Base-by-base conservation (phyloP, 2,329 filamentous ascomycete species). In the Penicillium sumatraense region DNA sequence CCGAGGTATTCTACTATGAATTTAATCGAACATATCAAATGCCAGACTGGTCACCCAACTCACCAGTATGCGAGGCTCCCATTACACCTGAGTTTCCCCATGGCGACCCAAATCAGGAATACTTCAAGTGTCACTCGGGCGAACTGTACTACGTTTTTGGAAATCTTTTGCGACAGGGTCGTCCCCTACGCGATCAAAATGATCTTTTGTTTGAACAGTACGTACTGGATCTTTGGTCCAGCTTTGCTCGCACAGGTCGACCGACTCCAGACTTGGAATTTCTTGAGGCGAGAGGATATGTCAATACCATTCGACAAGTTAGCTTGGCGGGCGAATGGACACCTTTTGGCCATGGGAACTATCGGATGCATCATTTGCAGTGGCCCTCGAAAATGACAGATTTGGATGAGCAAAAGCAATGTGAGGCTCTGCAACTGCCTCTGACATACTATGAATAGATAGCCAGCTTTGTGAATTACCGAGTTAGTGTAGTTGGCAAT, bases 1-100 rank as follows among this genome's bases (percentile, higher is more conserved):
- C 75, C 24, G 69, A 74, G 5, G 73, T 83, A 0, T 86, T 82
- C 66, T 86, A 80, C 66, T 87, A 87, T 69, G 81, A 86, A 65
- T 82, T 86, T 61, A 81, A 85, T 56, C 79, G 84, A 41, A 81
- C 80, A 0, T 67, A 67, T 24, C 63, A 67, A 31, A 83, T 82
- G 61, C 76, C 78, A 53, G 80, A 78, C 1, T 79, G 79, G 46
- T 80, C 81, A 31, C 85, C 82, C 27, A 84, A 86, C 45, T 72
- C 76, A 18, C 75, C 60, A 0, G 33, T 82, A 2, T 80, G 82
- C 40, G 74, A 80, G 0, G 77, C 79, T 69, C 68, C 77, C 60
- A 56, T 76, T 66, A 60, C 69, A 45, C 59, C 79, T 51, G 56
- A 59, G 52, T 59, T 66, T 53, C 56, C 76, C 40, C 57, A 81